Evolutionary conservation across 768 basidiomycete genomes (phyloP).

Genomic region (Xerocomellus amylosporus): DNA sequence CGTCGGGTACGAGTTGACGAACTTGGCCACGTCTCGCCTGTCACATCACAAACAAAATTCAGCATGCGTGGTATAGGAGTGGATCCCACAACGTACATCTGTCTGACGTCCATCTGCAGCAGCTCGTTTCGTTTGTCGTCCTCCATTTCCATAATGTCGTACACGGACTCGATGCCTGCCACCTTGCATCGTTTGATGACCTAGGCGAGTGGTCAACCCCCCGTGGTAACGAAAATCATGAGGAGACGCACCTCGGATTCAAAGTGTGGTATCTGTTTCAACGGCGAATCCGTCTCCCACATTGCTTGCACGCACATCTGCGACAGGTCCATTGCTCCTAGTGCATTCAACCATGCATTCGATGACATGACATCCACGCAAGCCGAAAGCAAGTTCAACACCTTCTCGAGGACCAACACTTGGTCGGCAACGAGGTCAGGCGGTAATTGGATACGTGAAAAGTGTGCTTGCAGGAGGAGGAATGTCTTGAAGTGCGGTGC

Average conservation of each 20-base stretch:
- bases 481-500: constrained; percentile 98
- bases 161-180: constrained; percentile 82
- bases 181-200: constrained; percentile 82
- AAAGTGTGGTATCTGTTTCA: constrained; percentile 97
- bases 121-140: constrained; percentile 82
- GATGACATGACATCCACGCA: constrained; percentile 99
- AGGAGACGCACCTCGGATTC: constrained; percentile 64
- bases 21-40: constrained; percentile 92
- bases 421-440: constrained; percentile 95
- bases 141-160: constrained; percentile 99
- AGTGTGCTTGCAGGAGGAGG: constrained; percentile 94
- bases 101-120: constrained; percentile 77
- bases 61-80: neutral
- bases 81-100: constrained; percentile 62
- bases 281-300: constrained; percentile 95
- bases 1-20: constrained; percentile 97
- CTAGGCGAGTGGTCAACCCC: constrained; percentile 34
- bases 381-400: constrained; percentile 86
- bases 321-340: constrained; percentile 95
- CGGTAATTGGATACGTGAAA: constrained; percentile 87
- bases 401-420: constrained; percentile 80
- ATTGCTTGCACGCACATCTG: constrained; percentile 99
- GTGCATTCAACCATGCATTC: constrained; percentile 90
- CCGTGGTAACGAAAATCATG: neutral
- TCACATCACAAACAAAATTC: neutral